phyloP scores from a whole-genome alignment of 2,329 filamentous ascomycete genomes.

The Domatiomyces catenatus region DNA sequence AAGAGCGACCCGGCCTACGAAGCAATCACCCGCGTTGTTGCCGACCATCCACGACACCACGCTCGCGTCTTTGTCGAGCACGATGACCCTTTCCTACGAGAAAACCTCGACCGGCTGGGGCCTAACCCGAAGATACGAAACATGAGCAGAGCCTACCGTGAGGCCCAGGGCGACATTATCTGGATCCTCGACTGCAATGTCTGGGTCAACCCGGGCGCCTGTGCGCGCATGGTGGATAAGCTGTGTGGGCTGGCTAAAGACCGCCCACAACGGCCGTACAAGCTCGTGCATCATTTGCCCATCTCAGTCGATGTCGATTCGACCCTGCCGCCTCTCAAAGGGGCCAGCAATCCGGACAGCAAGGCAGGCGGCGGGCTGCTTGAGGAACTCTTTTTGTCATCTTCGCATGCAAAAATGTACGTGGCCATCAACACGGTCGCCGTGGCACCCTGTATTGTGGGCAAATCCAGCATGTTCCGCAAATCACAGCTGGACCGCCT shows the following conservation, averaged over 20 bases:
- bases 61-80: constrained; percentile 63
- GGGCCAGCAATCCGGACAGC: background rate
- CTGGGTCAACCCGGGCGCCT: constrained; percentile 67
- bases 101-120: constrained; percentile 44
- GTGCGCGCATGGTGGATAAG: constrained; percentile 77
- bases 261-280: constrained; percentile 46
- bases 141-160: constrained; percentile 80
- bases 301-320: constrained; percentile 60
- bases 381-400: constrained; percentile 89
- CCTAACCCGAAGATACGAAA: constrained; percentile 99
- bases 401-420: constrained; percentile 93
- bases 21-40: constrained; percentile 53
- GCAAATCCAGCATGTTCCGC: constrained; percentile 98
- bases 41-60: constrained; percentile 58
- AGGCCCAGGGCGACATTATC: constrained; percentile 72
- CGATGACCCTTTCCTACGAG: constrained; percentile 52
- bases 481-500: constrained; percentile 73
- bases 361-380: constrained; percentile 52
- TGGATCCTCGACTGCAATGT: constrained; percentile 97
- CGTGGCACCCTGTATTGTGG: constrained; percentile 82
- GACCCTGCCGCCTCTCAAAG: constrained; percentile 10
- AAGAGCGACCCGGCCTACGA: constrained; percentile 61
- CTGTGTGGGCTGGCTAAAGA: constrained; percentile 50
- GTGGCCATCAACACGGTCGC: constrained; percentile 87
- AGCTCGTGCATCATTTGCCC: constrained; percentile 90